These are phyloP conservation scores for Magnusiomyces suaveolens DNA, from an alignment of 1,139 yeast genomes.

Conservation along the genomic window DNA sequence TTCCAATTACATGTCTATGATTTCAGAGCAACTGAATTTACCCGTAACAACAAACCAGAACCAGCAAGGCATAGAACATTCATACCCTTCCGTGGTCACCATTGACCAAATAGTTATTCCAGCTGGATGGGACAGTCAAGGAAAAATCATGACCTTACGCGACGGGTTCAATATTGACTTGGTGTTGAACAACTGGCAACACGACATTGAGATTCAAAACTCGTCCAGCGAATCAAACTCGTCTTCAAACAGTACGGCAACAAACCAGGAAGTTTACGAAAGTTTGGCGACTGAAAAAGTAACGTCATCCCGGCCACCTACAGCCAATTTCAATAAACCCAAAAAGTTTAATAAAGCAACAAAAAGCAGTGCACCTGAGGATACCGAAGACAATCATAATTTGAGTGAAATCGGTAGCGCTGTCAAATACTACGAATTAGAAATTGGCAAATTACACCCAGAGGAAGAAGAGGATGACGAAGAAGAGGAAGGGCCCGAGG, in stretches of 20 bases:
- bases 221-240: not conserved
- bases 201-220: not conserved
- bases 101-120: constrained; percentile 38
- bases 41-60: constrained; percentile 15
- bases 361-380: not conserved
- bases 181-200: constrained; percentile 17
- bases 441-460: not conserved
- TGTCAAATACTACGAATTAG: constrained; percentile 1
- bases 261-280: constrained; percentile 6
- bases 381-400: not conserved
- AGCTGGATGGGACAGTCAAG: constrained; percentile 35
- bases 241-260: not conserved
- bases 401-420: constrained; percentile 3
- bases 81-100: constrained; percentile 30
- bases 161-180: constrained; percentile 24
- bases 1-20: constrained; percentile 3
- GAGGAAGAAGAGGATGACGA: not conserved
- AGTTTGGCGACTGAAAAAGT: not conserved
- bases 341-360: not conserved
- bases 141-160: constrained; percentile 28
- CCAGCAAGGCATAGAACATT: constrained; percentile 12
- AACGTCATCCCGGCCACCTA: not conserved
- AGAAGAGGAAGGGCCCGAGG: not conserved
- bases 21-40: constrained; percentile 23
- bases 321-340: not conserved